Conservation (phyloP, 73 alveolate genomes). For the Stentor roeselii region DNA sequence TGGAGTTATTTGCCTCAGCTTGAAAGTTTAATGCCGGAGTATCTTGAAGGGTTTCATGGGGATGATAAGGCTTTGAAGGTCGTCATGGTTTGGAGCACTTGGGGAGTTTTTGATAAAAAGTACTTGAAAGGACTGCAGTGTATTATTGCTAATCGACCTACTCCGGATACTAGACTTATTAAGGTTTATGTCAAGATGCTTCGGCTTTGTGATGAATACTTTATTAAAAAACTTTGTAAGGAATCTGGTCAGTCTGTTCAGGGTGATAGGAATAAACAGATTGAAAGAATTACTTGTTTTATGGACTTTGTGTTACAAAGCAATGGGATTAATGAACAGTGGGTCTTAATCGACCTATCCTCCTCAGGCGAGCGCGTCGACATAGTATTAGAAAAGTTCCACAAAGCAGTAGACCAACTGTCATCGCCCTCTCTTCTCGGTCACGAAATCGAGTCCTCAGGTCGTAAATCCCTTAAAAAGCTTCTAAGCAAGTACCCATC, state of each 20-base stretch:
- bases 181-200: background rate
- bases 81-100: background rate
- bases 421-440: background rate
- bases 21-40: background rate
- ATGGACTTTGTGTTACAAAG: background rate
- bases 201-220: background rate
- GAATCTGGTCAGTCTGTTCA: background rate
- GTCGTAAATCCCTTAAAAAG: background rate
- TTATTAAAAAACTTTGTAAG: background rate
- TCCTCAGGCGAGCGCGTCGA: background rate
- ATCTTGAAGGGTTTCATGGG: background rate
- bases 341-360: background rate
- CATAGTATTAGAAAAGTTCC: background rate
- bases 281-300: background rate
- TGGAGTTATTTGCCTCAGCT: background rate
- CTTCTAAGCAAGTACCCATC: background rate
- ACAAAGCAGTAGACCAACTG: background rate
- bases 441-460: background rate
- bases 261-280: background rate
- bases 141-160: background rate
- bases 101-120: background rate
- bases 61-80: background rate
- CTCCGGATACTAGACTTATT: background rate
- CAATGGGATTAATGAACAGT: background rate
- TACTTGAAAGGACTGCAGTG: background rate